phyloP scores from a whole-genome alignment of 2,329 filamentous ascomycete genomes.

The Torrubiellomyces zombiae region DNA sequence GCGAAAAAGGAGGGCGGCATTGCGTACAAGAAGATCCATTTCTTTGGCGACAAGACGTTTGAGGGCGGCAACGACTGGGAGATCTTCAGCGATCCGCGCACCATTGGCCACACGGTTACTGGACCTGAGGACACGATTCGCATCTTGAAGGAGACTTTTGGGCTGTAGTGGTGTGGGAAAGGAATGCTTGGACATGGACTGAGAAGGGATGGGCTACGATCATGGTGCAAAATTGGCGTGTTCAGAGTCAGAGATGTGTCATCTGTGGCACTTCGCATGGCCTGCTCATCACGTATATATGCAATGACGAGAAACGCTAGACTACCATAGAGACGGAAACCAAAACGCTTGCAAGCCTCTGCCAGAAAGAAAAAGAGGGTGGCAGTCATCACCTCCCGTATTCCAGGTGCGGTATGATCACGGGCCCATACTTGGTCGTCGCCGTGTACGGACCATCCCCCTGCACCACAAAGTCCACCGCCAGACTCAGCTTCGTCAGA shows the following conservation, averaged over 20 bases:
- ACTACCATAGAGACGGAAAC: too few relatives aligned
- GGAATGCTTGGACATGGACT: too few relatives aligned
- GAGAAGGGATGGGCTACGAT: too few relatives aligned
- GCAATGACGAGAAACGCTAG: too few relatives aligned
- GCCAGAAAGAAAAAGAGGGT: too few relatives aligned
- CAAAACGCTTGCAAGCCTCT: too few relatives aligned
- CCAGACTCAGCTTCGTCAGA: slow-evolving; percentile 59
- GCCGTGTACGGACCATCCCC: slow-evolving; percentile 65
- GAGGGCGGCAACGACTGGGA: slow-evolving; percentile 90
- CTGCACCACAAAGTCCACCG: slow-evolving; percentile 94
- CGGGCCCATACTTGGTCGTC: slow-evolving; percentile 91
- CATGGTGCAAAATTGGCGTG: too few relatives aligned
- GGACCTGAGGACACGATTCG: slow-evolving; percentile 68
- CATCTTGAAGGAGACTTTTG: slow-evolving; percentile 68
- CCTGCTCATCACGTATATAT: too few relatives aligned
- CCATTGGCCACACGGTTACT: slow-evolving; percentile 69
- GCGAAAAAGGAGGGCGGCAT: slow-evolving; percentile 52
- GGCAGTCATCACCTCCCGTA: slow-evolving; percentile 31
- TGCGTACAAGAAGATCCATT: slow-evolving; percentile 77
- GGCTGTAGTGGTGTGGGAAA: too few relatives aligned
- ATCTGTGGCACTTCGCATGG: too few relatives aligned
- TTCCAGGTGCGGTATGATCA: slow-evolving; percentile 79
- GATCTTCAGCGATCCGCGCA: slow-evolving; percentile 71
- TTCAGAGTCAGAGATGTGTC: too few relatives aligned
- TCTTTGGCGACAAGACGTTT: slow-evolving; percentile 94